phyloP scores from a whole-genome alignment of 179 eudicot genomes.

The Silene noctiflora region DNA sequence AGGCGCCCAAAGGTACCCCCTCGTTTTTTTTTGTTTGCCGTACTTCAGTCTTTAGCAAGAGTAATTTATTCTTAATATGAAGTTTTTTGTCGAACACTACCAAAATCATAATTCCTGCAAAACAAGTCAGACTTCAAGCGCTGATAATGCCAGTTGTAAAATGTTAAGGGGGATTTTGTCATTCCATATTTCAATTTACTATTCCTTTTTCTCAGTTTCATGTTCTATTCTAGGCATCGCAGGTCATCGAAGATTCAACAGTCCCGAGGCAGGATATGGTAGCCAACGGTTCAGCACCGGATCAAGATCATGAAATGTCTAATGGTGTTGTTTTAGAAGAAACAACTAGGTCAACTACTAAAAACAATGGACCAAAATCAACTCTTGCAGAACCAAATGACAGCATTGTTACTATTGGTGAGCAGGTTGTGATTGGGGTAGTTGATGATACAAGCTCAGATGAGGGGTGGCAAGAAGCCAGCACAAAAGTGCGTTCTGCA shows the following conservation, averaged over 20 bases:
- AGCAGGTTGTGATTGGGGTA: constrained; percentile 34
- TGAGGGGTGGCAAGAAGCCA: constrained; percentile 99
- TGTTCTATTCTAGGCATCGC: constrained; percentile 47
- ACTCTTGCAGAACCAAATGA: constrained; percentile 32
- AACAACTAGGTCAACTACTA: constrained; percentile 18
- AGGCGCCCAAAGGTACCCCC: constrained; percentile 78
- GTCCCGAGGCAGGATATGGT: constrained; percentile 37
- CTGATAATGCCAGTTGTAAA: too few species aligned
- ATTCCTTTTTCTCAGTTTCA: constrained; percentile 4
- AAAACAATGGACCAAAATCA: constrained; percentile 23
- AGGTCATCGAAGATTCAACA: constrained; percentile 52
- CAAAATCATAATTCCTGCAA: too few species aligned
- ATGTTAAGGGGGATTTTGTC: too few species aligned
- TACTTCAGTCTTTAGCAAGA: too few species aligned
- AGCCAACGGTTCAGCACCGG: constrained; percentile 20
- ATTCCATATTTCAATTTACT: too few species aligned
- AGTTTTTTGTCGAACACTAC: too few species aligned
- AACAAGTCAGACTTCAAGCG: too few species aligned
- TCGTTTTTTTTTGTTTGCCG: background rate
- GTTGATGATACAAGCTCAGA: constrained; percentile 48
- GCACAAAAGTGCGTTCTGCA: constrained; percentile 57
- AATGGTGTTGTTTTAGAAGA: constrained; percentile 30
- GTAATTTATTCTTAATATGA: too few species aligned
- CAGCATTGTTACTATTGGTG: constrained; percentile 27
- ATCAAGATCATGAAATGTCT: constrained; percentile 29